Conservation (phyloP, 2,329 filamentous ascomycete species). For the Setomelanomma holmii region DNA sequence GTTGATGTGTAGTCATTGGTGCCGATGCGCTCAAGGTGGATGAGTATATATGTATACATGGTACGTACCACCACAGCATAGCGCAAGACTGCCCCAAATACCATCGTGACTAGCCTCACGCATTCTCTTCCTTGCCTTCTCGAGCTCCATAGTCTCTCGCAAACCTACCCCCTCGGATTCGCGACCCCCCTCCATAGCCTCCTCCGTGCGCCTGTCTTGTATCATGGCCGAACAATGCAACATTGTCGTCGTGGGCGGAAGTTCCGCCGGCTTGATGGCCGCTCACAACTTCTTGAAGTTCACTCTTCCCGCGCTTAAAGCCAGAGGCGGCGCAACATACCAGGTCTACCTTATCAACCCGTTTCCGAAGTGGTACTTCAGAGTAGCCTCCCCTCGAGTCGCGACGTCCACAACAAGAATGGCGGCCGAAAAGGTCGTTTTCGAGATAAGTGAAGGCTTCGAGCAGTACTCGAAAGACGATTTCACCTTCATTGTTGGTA, state of each 20-base stretch:
- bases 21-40: too few relatives aligned
- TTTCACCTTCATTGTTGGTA: constrained; percentile 60
- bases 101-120: background rate
- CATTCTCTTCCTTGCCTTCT: too few relatives aligned
- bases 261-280: constrained; percentile 34
- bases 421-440: constrained; percentile 56
- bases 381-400: constrained; percentile 61
- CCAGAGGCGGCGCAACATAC: constrained; percentile 46
- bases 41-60: background rate
- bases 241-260: constrained; percentile 46
- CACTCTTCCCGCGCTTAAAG: constrained; percentile 43
- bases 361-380: constrained; percentile 61
- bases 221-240: constrained; percentile 43
- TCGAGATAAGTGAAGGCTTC: constrained; percentile 60
- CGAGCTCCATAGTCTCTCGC: background rate
- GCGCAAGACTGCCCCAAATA: background rate
- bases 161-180: background rate
- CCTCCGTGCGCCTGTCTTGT: background rate
- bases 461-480: constrained; percentile 55
- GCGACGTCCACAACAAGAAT: constrained; percentile 58
- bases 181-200: background rate
- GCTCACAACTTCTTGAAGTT: constrained; percentile 48
- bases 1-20: too few relatives aligned
- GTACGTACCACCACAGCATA: background rate
- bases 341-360: constrained; percentile 64